Evolutionary conservation across 805 yeast genomes (phyloP).

Genomic region (Zygotorulaspora sp.): DNA sequence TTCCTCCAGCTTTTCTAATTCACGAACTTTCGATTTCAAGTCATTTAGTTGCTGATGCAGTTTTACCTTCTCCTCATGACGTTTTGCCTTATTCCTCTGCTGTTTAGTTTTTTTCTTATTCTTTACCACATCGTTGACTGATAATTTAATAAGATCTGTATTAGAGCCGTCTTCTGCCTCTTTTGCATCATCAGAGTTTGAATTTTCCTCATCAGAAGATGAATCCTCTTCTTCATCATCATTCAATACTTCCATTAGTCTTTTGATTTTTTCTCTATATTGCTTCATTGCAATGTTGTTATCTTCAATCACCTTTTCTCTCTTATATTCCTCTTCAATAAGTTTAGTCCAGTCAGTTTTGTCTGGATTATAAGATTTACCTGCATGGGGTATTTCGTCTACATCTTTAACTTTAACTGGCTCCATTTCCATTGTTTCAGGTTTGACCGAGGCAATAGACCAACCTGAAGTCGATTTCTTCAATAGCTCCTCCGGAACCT

Average conservation of each 20-base stretch:
- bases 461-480: conserved; percentile 42
- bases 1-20: conserved; percentile 47
- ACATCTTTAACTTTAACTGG: conserved; percentile 53
- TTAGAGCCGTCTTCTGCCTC: conserved; percentile 34
- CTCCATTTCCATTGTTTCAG: conserved; percentile 48
- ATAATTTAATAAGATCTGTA: conserved; percentile 43
- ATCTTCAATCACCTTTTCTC: conserved; percentile 64
- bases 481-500: conserved; percentile 40
- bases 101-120: conserved; percentile 70
- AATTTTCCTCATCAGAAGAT: conserved; percentile 33
- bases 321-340: conserved; percentile 58
- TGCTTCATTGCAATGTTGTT: conserved; percentile 57
- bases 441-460: conserved; percentile 50
- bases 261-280: conserved; percentile 58
- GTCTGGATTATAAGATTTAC: conserved; percentile 87
- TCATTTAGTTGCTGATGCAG: conserved; percentile 54
- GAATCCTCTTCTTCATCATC: conserved; percentile 50
- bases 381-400: conserved; percentile 64
- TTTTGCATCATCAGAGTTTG: conserved; percentile 38
- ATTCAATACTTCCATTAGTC: conserved; percentile 57
- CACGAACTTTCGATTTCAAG: conserved; percentile 56
- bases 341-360: conserved; percentile 75
- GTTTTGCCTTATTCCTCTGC: conserved; percentile 67
- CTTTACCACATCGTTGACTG: conserved; percentile 66
- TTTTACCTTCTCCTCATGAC: conserved; percentile 53